A percentile compares a stretch with the other conserved stretches of the same genome.
phyloP scores from a whole-genome alignment of 345 rosid genomes.

The Pistacia vera region DNA sequence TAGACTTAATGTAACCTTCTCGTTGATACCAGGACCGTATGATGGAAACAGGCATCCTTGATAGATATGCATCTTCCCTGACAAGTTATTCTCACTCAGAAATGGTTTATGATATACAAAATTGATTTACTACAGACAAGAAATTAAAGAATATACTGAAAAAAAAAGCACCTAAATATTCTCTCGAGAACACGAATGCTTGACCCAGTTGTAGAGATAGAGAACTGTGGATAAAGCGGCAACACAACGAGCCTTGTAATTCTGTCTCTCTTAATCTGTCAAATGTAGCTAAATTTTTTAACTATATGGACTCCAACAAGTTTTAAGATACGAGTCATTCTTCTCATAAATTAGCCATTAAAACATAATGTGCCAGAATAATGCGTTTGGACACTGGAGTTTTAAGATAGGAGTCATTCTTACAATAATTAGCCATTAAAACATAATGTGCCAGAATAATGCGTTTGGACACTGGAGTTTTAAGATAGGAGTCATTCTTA shows the following conservation, averaged over 20 bases:
- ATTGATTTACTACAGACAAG: neutral
- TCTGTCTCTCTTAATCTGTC: conserved; percentile 74
- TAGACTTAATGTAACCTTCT: conserved; percentile 78
- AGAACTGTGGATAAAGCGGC: conserved; percentile 86
- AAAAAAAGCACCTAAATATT: conserved; percentile 55
- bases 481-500: neutral
- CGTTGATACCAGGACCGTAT: conserved; percentile 87
- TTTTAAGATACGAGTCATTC: too few species aligned
- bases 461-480: neutral
- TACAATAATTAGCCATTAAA: neutral
- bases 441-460: neutral
- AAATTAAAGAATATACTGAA: neutral
- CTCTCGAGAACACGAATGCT: conserved; percentile 80
- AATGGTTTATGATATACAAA: conserved; percentile 4
- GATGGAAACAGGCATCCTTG: conserved; percentile 71
- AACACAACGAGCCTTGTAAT: conserved; percentile 88
- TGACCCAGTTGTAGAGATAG: conserved; percentile 94
- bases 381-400: too few species aligned
- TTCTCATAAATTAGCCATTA: too few species aligned
- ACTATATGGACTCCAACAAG: too few species aligned
- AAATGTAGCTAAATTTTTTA: too few species aligned
- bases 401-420: neutral
- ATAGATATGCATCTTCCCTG: conserved; percentile 78
- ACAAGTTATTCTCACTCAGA: conserved; percentile 29
- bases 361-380: too few species aligned